phyloP scores from a whole-genome alignment of 108 stramenopile genomes.

The Nitzschia sp. region DNA sequence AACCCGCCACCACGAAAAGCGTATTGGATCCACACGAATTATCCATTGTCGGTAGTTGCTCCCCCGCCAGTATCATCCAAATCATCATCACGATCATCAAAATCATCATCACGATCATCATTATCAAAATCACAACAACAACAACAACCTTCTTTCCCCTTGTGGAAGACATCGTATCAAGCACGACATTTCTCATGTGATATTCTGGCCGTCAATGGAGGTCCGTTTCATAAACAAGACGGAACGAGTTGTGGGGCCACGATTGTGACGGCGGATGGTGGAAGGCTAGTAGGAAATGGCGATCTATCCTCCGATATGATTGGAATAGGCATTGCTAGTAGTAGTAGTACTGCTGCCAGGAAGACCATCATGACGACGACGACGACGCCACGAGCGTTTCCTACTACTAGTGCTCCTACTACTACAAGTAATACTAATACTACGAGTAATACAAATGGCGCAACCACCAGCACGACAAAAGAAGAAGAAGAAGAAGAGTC shows the following conservation, averaged over 20 bases:
- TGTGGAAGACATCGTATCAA: slow-evolving; percentile 13
- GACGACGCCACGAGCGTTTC: too few species aligned
- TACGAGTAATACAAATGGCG: too few species aligned
- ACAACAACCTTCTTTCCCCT: too few species aligned
- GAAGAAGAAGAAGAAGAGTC: too few species aligned
- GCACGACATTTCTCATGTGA: slow-evolving; percentile 18
- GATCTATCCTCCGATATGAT: slow-evolving; percentile 1
- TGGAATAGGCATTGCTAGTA: slow-evolving; percentile 24
- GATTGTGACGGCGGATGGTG: slow-evolving; percentile 11
- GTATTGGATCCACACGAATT: background rate
- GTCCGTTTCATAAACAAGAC: slow-evolving; percentile 41
- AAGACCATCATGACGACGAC: slow-evolving; percentile 23
- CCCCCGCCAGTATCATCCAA: background rate
- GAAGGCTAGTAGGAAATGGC: slow-evolving; percentile 10
- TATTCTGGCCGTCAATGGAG: slow-evolving; percentile 39
- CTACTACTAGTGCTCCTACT: too few species aligned
- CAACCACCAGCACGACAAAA: too few species aligned
- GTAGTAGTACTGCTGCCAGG: slow-evolving; percentile 11
- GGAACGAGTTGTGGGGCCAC: slow-evolving; percentile 28
- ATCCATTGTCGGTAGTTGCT: background rate
- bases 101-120: too few species aligned
- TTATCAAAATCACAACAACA: too few species aligned
- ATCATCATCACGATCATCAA: too few species aligned
- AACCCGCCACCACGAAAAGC: background rate
- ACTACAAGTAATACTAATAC: too few species aligned